Evolutionary conservation across 495 filamentous ascomycete genomes (phyloP).

Genomic region (Polyplosphaeria fusca): DNA sequence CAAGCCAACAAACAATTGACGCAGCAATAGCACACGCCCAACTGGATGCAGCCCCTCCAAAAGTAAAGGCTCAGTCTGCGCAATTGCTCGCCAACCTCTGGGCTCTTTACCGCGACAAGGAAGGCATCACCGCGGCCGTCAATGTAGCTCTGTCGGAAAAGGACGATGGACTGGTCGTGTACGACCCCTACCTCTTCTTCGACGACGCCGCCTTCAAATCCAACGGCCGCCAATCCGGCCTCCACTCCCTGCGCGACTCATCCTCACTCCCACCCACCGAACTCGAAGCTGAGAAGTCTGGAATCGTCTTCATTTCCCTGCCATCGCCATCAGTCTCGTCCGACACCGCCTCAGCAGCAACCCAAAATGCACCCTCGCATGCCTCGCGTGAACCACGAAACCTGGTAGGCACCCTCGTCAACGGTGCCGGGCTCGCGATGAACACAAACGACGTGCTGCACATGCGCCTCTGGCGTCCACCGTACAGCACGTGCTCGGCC

Average conservation of each 20-base stretch:
- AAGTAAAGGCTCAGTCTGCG: slow-evolving; percentile 45
- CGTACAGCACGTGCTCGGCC: slow-evolving; percentile 40
- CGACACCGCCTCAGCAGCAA: slow-evolving; percentile 2
- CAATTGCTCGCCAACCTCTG: slow-evolving; percentile 54
- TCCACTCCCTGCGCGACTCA: slow-evolving; percentile 57
- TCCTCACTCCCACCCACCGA: slow-evolving; percentile 55
- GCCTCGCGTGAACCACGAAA: slow-evolving; percentile 39
- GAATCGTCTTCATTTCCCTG: slow-evolving; percentile 69
- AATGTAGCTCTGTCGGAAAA: slow-evolving; percentile 12
- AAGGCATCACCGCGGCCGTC: slow-evolving; percentile 53
- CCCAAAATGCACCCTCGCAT: not conserved
- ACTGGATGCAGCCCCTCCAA: slow-evolving; percentile 44
- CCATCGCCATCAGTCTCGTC: not conserved
- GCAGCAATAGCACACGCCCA: slow-evolving; percentile 52
- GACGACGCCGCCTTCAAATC: slow-evolving; percentile 76
- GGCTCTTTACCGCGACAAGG: slow-evolving; percentile 62
- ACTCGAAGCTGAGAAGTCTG: slow-evolving; percentile 63
- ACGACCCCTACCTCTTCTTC: slow-evolving; percentile 50
- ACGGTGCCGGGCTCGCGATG: slow-evolving; percentile 89
- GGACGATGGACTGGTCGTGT: slow-evolving; percentile 7
- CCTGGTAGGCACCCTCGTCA: slow-evolving; percentile 70
- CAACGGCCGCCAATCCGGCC: slow-evolving; percentile 59
- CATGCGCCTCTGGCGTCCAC: slow-evolving; percentile 49
- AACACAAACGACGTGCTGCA: slow-evolving; percentile 81
- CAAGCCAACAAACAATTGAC: slow-evolving; percentile 38